Conservation (phyloP, 176 grass and related monocot species). For the Aegilops longissima region DNA sequence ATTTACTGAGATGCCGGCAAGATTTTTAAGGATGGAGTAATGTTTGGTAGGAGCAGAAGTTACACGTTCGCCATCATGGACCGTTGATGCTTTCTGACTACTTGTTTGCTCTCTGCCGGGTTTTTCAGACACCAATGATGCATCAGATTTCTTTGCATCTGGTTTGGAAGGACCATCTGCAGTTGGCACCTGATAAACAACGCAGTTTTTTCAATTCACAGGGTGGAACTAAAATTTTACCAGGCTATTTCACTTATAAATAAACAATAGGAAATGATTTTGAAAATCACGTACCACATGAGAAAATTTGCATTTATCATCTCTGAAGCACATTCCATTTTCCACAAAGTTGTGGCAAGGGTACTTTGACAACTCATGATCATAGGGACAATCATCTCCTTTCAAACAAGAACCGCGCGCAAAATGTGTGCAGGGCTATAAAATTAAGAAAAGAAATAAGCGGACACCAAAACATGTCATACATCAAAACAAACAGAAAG, state of each 20-base stretch:
- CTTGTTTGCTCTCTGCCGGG: slow-evolving; percentile 36
- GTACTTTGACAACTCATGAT: slow-evolving; percentile 91
- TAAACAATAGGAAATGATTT: slow-evolving; percentile 12
- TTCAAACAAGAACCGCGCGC: slow-evolving; percentile 83
- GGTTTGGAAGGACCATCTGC: slow-evolving; percentile 33
- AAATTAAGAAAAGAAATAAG: slow-evolving; percentile 23
- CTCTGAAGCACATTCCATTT: slow-evolving; percentile 72
- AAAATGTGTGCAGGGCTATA: slow-evolving; percentile 85
- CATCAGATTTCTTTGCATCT: slow-evolving; percentile 49
- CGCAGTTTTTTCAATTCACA: not conserved
- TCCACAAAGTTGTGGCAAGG: slow-evolving; percentile 80
- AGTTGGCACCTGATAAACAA: slow-evolving; percentile 51
- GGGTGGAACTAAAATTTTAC: not conserved
- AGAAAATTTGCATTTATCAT: slow-evolving; percentile 95
- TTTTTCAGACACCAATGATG: slow-evolving; percentile 35
- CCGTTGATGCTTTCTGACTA: slow-evolving; percentile 40
- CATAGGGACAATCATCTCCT: slow-evolving; percentile 89
- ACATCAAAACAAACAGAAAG: not conserved
- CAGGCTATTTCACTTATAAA: slow-evolving; percentile 15
- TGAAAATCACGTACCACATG: slow-evolving; percentile 53
- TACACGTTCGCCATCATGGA: slow-evolving; percentile 26
- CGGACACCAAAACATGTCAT: not conserved
- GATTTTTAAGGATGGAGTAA: slow-evolving; percentile 36
- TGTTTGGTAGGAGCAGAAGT: slow-evolving; percentile 34
- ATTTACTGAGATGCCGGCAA: slow-evolving; percentile 28